A percentile compares a stretch with the other conserved stretches of the same genome.
Conservation (phyloP, 768 basidiomycete genomes). For the Boletus rubroflammeus region DNA sequence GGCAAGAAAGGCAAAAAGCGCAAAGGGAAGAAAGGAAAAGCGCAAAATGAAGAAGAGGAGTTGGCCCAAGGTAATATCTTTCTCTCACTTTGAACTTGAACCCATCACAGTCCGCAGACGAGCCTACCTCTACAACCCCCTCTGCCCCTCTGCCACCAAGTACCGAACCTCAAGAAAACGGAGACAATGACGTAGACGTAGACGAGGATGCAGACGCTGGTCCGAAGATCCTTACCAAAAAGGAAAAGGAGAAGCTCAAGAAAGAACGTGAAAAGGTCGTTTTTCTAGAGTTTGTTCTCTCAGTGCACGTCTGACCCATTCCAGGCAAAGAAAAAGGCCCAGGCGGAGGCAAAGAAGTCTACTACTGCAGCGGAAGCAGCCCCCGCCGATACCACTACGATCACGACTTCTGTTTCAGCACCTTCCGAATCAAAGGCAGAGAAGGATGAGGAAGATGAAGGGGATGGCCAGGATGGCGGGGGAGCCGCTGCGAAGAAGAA, state of each 20-base stretch:
- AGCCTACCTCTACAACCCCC: constrained; percentile 22
- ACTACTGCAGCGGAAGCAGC: constrained; percentile 31
- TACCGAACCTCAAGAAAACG: constrained; percentile 34
- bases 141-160: constrained; percentile 28
- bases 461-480: constrained; percentile 55
- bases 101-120: constrained; percentile 13
- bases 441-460: constrained; percentile 62
- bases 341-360: constrained; percentile 80
- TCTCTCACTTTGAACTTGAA: neutral
- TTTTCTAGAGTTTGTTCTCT: constrained; percentile 1
- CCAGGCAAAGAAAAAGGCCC: constrained; percentile 75
- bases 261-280: constrained; percentile 93
- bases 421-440: constrained; percentile 32
- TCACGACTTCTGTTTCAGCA: constrained; percentile 14
- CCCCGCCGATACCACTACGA: constrained; percentile 25
- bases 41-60: constrained; percentile 14
- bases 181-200: constrained; percentile 42
- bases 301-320: constrained; percentile 10
- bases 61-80: constrained; percentile 8
- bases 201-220: constrained; percentile 53
- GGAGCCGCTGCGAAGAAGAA: constrained; percentile 65
- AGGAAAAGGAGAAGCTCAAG: constrained; percentile 96
- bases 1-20: constrained; percentile 22
- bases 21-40: constrained; percentile 21
- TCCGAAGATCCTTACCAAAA: constrained; percentile 78